Percentiles rank a stretch among this genome's conserved stretches.
Evolutionary conservation across 345 rosid genomes (phyloP).

Genomic region (Lenwebbia sp.): DNA sequence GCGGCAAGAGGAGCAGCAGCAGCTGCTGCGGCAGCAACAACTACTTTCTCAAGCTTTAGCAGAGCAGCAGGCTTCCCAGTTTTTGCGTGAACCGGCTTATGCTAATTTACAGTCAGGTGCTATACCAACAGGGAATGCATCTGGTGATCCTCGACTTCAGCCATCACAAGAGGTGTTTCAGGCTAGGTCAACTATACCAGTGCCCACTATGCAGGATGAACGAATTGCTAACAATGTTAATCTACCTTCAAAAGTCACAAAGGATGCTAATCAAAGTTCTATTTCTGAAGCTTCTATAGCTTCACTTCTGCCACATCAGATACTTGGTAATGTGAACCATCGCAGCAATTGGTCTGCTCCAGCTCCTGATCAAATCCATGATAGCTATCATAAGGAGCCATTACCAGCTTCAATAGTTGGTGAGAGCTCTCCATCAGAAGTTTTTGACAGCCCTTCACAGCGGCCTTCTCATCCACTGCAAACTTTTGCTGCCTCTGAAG

Average conservation of each 20-base stretch:
- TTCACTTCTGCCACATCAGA: constrained; percentile 41
- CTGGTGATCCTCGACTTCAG: constrained; percentile 49
- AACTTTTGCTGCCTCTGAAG: constrained; percentile 16
- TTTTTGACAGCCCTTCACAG: constrained; percentile 13
- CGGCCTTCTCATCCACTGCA: constrained; percentile 15
- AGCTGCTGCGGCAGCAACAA: constrained; percentile 67
- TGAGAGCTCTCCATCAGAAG: constrained; percentile 26
- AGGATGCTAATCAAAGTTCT: constrained; percentile 22
- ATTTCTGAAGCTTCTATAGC: constrained; percentile 25
- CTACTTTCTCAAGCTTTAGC: constrained; percentile 66
- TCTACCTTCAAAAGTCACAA: constrained; percentile 28
- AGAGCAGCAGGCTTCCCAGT: constrained; percentile 52
- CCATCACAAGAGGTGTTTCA: constrained; percentile 39
- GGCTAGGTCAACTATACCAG: constrained; percentile 36
- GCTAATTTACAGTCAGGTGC: constrained; percentile 36
- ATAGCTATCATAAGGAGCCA: constrained; percentile 24
- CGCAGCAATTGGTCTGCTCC: constrained; percentile 22
- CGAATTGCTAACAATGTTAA: constrained; percentile 20
- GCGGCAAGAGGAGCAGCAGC: constrained; percentile 82
- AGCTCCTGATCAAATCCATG: constrained; percentile 20
- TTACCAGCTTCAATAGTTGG: constrained; percentile 12
- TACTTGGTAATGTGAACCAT: constrained; percentile 24
- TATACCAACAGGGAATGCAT: constrained; percentile 30
- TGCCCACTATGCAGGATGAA: constrained; percentile 36
- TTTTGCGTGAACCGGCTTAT: constrained; percentile 43